phyloP scores from a whole-genome alignment of 805 yeast species.

The Cyberlindnera maclurae region DNA sequence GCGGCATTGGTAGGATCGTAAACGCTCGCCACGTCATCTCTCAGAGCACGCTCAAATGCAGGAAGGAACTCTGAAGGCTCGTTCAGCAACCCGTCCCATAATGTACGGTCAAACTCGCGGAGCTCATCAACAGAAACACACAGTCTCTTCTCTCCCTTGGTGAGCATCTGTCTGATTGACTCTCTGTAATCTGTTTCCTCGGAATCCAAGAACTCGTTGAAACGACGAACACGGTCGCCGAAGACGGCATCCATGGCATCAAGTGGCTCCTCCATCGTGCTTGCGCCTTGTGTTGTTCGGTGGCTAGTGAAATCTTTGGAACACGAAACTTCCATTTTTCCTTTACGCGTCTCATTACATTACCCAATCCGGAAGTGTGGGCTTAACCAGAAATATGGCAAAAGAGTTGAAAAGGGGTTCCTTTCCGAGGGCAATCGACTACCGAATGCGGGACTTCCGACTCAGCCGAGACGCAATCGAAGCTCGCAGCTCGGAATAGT shows the following conservation, averaged over 20 bases:
- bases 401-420: too few relatives aligned
- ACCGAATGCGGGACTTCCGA: too few relatives aligned
- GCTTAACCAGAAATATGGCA: too few relatives aligned
- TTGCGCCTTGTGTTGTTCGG: not conserved
- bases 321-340: too few relatives aligned
- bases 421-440: too few relatives aligned
- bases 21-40: slow-evolving; percentile 69
- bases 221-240: slow-evolving; percentile 79
- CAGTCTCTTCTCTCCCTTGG: slow-evolving; percentile 58
- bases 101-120: slow-evolving; percentile 70
- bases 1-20: slow-evolving; percentile 55
- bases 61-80: slow-evolving; percentile 83
- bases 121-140: slow-evolving; percentile 79
- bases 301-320: not conserved
- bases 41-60: slow-evolving; percentile 79
- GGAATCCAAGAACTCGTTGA: slow-evolving; percentile 77
- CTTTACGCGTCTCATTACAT: too few relatives aligned
- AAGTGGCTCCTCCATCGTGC: slow-evolving; percentile 20
- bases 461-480: too few relatives aligned
- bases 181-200: slow-evolving; percentile 59
- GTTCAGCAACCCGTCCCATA: slow-evolving; percentile 70
- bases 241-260: slow-evolving; percentile 39
- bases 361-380: too few relatives aligned
- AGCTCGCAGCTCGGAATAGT: too few relatives aligned
- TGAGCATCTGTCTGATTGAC: slow-evolving; percentile 65